phyloP scores from a whole-genome alignment of 179 eudicot genomes.

The Camellia oleifera region DNA sequence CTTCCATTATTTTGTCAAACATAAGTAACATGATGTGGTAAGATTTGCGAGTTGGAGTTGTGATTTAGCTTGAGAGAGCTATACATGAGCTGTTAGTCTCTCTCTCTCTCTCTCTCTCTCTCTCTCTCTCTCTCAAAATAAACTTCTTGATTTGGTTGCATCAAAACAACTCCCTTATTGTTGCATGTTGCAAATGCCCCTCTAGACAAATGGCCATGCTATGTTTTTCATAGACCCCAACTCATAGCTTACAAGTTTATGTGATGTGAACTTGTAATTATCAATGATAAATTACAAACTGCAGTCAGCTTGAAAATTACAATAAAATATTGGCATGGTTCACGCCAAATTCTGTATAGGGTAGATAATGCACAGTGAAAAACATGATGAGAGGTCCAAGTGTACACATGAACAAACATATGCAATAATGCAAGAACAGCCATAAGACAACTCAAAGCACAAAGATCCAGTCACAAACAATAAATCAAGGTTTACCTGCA shows the following conservation, averaged over 20 bases:
- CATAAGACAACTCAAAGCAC: background rate
- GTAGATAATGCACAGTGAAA: background rate
- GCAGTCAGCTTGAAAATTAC: constrained; percentile 2
- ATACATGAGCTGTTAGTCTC: too few relatives aligned
- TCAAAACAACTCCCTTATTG: background rate
- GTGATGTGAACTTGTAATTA: background rate
- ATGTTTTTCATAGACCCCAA: background rate
- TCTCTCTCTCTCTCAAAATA: too few relatives aligned
- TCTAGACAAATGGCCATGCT: background rate
- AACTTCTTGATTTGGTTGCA: too few relatives aligned
- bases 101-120: too few relatives aligned
- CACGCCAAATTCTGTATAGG: background rate
- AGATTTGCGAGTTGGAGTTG: too few relatives aligned
- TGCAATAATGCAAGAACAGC: background rate
- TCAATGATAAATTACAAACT: background rate
- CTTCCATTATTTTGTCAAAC: background rate
- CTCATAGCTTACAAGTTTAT: background rate
- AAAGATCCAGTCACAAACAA: background rate
- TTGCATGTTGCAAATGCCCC: background rate
- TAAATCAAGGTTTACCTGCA: constrained; percentile 58
- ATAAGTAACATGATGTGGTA: background rate
- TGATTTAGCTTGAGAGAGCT: too few relatives aligned
- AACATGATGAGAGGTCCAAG: background rate
- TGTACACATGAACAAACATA: background rate
- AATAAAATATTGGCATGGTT: background rate